Conservation (phyloP, 1,284 basidiomycete species). For the Sporisorium graminicola region DNA sequence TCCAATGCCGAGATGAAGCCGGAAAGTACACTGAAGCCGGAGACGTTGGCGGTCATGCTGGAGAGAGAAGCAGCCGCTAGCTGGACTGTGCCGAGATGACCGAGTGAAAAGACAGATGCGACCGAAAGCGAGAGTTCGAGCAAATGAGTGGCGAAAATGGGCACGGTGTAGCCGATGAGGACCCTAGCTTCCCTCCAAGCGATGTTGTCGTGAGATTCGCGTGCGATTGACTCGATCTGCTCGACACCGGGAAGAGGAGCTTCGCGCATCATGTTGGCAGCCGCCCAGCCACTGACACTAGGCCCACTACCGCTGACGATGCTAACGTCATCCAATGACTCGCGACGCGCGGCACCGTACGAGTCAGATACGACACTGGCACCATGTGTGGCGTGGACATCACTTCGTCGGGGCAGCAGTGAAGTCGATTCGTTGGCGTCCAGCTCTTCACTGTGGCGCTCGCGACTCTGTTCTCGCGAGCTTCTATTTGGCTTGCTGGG, state of each 20-base stretch:
- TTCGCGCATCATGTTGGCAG: constrained; percentile 40
- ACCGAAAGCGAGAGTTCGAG: constrained; percentile 66
- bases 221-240: constrained; percentile 53
- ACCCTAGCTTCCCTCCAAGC: constrained; percentile 56
- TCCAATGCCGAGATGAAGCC: constrained; percentile 87
- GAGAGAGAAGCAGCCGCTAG: constrained; percentile 65
- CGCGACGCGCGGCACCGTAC: constrained; percentile 34
- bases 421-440: constrained; percentile 36
- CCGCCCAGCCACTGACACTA: constrained; percentile 49
- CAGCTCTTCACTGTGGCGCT: constrained; percentile 2
- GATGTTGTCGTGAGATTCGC: constrained; percentile 43
- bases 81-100: constrained; percentile 65
- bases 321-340: constrained; percentile 35
- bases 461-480: neutral
- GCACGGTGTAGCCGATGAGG: constrained; percentile 56
- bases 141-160: constrained; percentile 65
- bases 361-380: constrained; percentile 11
- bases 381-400: constrained; percentile 1
- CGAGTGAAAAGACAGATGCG: constrained; percentile 65
- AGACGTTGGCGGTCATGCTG: constrained; percentile 68
- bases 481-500: constrained; percentile 7
- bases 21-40: constrained; percentile 64
- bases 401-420: constrained; percentile 21
- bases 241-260: constrained; percentile 47
- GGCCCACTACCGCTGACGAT: constrained; percentile 27